Percentiles rank a stretch among this genome's conserved stretches.
Evolutionary conservation across 1,284 basidiomycete species (phyloP).

Genomic region (Mycena citricolor): DNA sequence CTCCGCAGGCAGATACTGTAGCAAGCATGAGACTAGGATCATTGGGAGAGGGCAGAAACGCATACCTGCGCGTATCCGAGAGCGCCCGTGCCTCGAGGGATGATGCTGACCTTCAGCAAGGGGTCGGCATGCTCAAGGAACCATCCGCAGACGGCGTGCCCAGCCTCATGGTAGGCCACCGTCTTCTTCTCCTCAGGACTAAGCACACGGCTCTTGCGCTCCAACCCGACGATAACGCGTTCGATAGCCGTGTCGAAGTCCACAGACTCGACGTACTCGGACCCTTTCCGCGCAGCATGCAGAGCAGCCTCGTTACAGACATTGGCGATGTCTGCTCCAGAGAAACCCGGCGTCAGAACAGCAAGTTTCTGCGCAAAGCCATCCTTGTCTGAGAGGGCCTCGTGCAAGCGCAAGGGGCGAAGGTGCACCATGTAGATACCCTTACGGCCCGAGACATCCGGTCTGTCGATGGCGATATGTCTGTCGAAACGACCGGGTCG

Average conservation of each 20-base stretch:
- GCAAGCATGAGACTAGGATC: constrained; percentile 14
- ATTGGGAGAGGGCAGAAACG: constrained; percentile 16
- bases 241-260: constrained; percentile 99
- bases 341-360: constrained; percentile 96
- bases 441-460: constrained; percentile 90
- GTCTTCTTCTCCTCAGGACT: constrained; percentile 98
- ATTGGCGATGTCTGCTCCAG: constrained; percentile 97
- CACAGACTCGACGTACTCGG: constrained; percentile 77
- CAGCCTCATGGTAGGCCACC: constrained; percentile 98
- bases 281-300: constrained; percentile 86
- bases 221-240: constrained; percentile 95
- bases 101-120: constrained; percentile 97
- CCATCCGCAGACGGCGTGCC: constrained; percentile 98
- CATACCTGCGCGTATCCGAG: constrained; percentile 96
- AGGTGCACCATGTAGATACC: constrained; percentile 96
- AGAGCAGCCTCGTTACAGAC: constrained; percentile 98
- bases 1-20: constrained; percentile 91
- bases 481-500: constrained; percentile 98
- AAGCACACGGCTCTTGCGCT: constrained; percentile 92
- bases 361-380: constrained; percentile 88
- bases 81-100: constrained; percentile 93
- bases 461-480: constrained; percentile 94
- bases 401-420: constrained; percentile 74
- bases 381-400: constrained; percentile 55
- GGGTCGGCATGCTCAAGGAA: constrained; percentile 95